phyloP scores from a whole-genome alignment of 192 early-diverging fungal species.

The Gamsiella multidivaricata region DNA sequence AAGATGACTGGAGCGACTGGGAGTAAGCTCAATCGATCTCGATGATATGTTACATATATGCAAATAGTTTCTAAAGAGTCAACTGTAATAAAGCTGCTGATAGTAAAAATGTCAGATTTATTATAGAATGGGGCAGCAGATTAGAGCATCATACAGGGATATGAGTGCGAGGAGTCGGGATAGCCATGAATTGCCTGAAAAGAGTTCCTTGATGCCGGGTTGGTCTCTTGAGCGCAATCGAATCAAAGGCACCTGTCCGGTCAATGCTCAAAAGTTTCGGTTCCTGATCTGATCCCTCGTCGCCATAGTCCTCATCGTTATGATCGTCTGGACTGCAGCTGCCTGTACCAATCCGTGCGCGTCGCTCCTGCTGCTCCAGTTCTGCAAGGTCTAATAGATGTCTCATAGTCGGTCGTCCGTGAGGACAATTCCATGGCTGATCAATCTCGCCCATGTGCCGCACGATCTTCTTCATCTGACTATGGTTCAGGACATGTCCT shows the following conservation, averaged over 20 bases:
- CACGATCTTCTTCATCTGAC: slow-evolving; percentile 85
- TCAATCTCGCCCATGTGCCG: slow-evolving; percentile 84
- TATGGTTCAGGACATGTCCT: slow-evolving; percentile 77
- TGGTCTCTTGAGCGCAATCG: slow-evolving; percentile 36
- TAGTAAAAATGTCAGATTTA: not conserved
- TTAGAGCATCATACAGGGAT: too few species aligned
- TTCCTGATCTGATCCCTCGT: not conserved
- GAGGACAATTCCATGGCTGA: slow-evolving; percentile 99
- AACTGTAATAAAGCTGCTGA: too few species aligned
- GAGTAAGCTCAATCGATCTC: too few species aligned
- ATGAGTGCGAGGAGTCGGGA: not conserved
- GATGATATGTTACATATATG: too few species aligned
- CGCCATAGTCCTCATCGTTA: slow-evolving; percentile 1
- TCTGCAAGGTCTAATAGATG: slow-evolving; percentile 72
- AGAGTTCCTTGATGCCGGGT: slow-evolving; percentile 34
- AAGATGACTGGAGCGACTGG: slow-evolving; percentile 55
- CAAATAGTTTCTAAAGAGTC: not conserved
- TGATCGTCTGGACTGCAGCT: not conserved
- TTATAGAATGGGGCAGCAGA: not conserved
- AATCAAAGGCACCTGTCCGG: slow-evolving; percentile 18
- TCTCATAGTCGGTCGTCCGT: slow-evolving; percentile 95
- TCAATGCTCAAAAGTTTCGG: not conserved
- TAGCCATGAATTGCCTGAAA: slow-evolving; percentile 36
- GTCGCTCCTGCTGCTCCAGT: slow-evolving; percentile 30
- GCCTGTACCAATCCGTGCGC: not conserved